Conservation (phyloP, 495 filamentous ascomycete species). For the Lasiosphaeriaceae sp. region DNA sequence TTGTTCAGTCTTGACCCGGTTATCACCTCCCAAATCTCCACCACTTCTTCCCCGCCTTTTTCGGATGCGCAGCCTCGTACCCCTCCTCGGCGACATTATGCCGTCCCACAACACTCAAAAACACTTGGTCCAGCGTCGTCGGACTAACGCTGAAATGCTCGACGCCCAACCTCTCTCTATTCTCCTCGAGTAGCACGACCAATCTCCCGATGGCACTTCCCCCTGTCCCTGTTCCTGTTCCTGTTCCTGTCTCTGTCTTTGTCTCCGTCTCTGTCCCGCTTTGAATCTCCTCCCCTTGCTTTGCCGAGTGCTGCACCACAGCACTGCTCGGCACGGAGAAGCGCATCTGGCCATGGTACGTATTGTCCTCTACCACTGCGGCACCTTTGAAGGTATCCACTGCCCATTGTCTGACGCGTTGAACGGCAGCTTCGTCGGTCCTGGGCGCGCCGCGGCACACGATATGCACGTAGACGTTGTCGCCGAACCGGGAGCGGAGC, state of each 20-base stretch:
- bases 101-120: conserved; percentile 72
- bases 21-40: conserved; percentile 4
- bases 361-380: conserved; percentile 65
- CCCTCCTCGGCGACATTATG: conserved; percentile 79
- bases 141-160: conserved; percentile 78
- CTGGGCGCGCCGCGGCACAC: conserved; percentile 70
- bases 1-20: not conserved
- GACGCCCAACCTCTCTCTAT: conserved; percentile 61
- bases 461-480: conserved; percentile 63
- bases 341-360: conserved; percentile 76
- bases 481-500: conserved; percentile 57
- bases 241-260: not conserved
- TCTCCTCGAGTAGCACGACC: conserved; percentile 66
- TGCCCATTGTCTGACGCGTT: conserved; percentile 60
- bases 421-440: conserved; percentile 62
- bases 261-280: not conserved
- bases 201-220: conserved; percentile 40
- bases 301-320: not conserved
- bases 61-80: conserved; percentile 39
- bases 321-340: conserved; percentile 61
- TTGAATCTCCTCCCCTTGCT: conserved; percentile 7
- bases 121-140: conserved; percentile 84
- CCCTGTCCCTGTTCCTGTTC: not conserved
- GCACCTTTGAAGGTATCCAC: conserved; percentile 50
- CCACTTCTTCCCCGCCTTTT: conserved; percentile 29